Evolutionary conservation across 176 grass and related monocot genomes (phyloP), one percentile per base, ranked within the genome.

Genomic region (Oryza meyeriana): DNA sequence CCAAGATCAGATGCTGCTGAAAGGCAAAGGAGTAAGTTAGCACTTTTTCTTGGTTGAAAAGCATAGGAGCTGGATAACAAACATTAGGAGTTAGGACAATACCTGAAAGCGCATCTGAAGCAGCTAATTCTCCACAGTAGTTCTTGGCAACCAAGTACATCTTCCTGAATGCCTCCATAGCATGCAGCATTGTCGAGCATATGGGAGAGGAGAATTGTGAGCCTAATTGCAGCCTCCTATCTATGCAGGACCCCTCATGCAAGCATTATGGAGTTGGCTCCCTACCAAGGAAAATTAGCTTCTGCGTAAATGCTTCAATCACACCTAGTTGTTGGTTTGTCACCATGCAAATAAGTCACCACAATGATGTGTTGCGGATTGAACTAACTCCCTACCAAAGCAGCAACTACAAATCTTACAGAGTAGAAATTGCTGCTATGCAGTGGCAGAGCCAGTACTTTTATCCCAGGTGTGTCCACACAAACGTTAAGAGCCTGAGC

Each of bases 141-240:
- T 8, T 33, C 16, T n/a, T 71, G 41, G 82, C 77, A 80, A 55
- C 27, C 31, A 82, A 84, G 78, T 83, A 36, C 91, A 94, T 94
- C 78, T 79, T 75, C 50, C 52, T 86, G 22, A 88, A 4, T 50
- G 45, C n/a, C 18, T 79, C 39, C 88, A 76, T 94, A 24, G 71
- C 20, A 25, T 66, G 79, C 47, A 83, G 69, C 91, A 94, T 94
- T 38, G 31, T 75, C 39, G 35, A 35, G 68, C 81, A 74, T 78
- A 32, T 12, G 38, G 0, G 1, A 47, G 26, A 8, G 27, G 69
- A 36, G n/a, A 59, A 59, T 11, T 13, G n/a, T 25, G 22, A 59
- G 25, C 55, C 55, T 11, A 59, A 25, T 13, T 59, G 48, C 47
- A 5, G 4, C 47, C 48, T 20, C 48, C 48, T 7, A 52, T 2